A percentile compares a stretch with the other conserved stretches of the same genome.
Evolutionary conservation across 352 stramenopile genomes (phyloP).

Genomic region (Pythium insidiosum): DNA sequence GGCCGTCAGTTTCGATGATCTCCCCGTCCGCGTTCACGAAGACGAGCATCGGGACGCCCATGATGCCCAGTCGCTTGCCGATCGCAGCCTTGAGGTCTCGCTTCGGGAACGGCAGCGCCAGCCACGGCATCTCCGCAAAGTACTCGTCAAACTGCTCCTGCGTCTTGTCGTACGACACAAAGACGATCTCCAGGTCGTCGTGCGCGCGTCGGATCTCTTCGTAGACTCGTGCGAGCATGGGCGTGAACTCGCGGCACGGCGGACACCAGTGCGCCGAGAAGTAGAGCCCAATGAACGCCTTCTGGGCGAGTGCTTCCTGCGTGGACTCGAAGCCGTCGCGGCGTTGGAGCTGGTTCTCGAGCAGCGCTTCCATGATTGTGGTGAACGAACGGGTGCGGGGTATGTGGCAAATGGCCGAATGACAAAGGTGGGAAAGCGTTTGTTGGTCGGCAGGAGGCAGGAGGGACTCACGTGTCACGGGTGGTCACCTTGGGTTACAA

Average conservation of each 20-base stretch:
- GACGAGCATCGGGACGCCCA: slow-evolving; percentile 71
- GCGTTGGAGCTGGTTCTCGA: neutral
- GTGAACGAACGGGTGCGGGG: no score
- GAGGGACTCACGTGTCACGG: no score
- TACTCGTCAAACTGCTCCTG: slow-evolving; percentile 49
- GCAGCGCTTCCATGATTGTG: neutral
- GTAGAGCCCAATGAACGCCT: slow-evolving; percentile 12
- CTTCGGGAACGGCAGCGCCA: slow-evolving; percentile 65
- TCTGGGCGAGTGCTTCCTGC: slow-evolving; percentile 3
- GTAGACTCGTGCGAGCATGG: slow-evolving; percentile 30
- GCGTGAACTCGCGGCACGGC: slow-evolving; percentile 92
- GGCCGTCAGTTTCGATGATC: slow-evolving; percentile 63
- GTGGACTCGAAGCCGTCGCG: neutral
- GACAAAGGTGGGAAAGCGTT: no score
- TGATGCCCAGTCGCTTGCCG: slow-evolving; percentile 57
- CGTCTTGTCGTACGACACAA: slow-evolving; percentile 29
- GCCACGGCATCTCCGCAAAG: slow-evolving; percentile 64
- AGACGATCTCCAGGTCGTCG: slow-evolving; percentile 46
- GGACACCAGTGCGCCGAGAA: slow-evolving; percentile 88
- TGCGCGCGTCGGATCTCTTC: slow-evolving; percentile 25
- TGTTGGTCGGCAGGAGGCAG: no score
- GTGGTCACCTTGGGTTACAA: no score
- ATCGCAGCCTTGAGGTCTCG: slow-evolving; percentile 47
- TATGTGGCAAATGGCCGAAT: no score
- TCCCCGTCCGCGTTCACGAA: slow-evolving; percentile 72